These are phyloP conservation scores for Pistacia vera DNA, from an alignment of 345 rosid genomes.

Conservation along the genomic window DNA sequence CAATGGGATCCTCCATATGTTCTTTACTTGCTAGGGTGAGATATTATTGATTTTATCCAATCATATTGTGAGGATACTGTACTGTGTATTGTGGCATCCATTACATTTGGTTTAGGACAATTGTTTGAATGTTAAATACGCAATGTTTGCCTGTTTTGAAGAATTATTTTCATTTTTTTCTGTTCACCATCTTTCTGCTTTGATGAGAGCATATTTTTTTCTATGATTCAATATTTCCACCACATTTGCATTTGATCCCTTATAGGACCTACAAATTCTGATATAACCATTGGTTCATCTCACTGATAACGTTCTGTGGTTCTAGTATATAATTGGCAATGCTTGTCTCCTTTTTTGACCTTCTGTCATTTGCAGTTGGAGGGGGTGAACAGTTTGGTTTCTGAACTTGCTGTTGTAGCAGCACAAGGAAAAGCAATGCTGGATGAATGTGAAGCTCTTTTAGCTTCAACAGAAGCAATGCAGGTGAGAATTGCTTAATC, in stretches of 20 bases:
- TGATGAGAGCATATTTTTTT: not conserved
- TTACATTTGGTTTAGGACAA: not conserved
- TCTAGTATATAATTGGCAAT: conserved; percentile 9
- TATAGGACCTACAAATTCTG: not conserved
- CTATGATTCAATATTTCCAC: not conserved
- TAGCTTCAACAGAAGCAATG: conserved; percentile 65
- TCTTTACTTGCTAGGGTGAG: conserved; percentile 75
- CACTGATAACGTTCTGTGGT: conserved; percentile 8
- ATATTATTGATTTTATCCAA: not conserved
- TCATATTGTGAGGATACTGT: not conserved
- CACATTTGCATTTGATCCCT: not conserved
- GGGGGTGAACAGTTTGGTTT: conserved; percentile 54
- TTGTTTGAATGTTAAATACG: not conserved
- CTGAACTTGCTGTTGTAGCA: conserved; percentile 60
- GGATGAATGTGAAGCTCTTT: conserved; percentile 63
- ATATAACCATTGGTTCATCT: not conserved
- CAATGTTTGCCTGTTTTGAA: not conserved
- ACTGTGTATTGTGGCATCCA: not conserved
- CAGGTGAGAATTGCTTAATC: conserved; percentile 50
- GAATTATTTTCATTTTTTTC: not conserved
- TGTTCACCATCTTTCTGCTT: not conserved
- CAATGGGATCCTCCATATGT: conserved; percentile 78
- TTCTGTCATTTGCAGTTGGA: conserved; percentile 43
- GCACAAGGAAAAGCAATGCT: conserved; percentile 61
- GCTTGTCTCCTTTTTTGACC: conserved; percentile 9